These are phyloP conservation scores for Marchantia paleacea DNA, from an alignment of 225 moss, liverwort and hornwort genomes.

Conservation along the genomic window DNA sequence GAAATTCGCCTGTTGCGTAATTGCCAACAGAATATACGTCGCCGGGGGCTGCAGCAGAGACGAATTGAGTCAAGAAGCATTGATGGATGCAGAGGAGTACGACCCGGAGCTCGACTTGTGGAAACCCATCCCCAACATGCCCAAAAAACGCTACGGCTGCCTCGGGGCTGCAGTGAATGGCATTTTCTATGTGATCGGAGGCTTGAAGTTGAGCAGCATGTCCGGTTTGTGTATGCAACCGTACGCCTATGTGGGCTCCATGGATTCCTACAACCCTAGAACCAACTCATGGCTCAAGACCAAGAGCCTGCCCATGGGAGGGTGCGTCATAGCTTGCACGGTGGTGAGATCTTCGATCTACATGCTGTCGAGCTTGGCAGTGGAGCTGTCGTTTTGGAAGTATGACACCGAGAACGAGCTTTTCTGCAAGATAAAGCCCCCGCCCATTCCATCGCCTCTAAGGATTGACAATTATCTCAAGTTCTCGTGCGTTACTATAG, in stretches of 20 bases:
- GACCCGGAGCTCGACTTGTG: conserved; percentile 68
- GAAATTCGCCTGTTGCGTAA: conserved; percentile 78
- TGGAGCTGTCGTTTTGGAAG: conserved; percentile 81
- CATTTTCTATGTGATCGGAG: conserved; percentile 74
- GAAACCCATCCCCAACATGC: conserved; percentile 76
- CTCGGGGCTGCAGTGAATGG: conserved; percentile 86
- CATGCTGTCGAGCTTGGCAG: conserved; percentile 80
- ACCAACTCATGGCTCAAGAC: conserved; percentile 71
- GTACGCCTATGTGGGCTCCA: conserved; percentile 69
- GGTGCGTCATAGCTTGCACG: conserved; percentile 78
- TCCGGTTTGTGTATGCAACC: conserved; percentile 56
- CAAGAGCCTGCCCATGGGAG: conserved; percentile 67
- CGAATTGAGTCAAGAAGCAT: conserved; percentile 59
- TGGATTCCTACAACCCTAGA: conserved; percentile 72
- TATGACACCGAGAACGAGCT: conserved; percentile 63
- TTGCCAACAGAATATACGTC: conserved; percentile 60
- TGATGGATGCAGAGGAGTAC: conserved; percentile 67
- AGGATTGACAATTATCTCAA: conserved; percentile 74
- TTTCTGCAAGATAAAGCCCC: conserved; percentile 65
- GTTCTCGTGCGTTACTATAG: conserved; percentile 81
- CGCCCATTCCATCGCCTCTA: conserved; percentile 71
- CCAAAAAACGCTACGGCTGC: conserved; percentile 67
- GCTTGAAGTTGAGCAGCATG: conserved; percentile 76
- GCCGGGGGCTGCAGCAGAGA: conserved; percentile 70
- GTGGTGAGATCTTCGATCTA: conserved; percentile 73